These are phyloP conservation scores for Plasmodium vivax DNA, from an alignment of 169 alveolate species.

Conservation along the genomic window DNA sequence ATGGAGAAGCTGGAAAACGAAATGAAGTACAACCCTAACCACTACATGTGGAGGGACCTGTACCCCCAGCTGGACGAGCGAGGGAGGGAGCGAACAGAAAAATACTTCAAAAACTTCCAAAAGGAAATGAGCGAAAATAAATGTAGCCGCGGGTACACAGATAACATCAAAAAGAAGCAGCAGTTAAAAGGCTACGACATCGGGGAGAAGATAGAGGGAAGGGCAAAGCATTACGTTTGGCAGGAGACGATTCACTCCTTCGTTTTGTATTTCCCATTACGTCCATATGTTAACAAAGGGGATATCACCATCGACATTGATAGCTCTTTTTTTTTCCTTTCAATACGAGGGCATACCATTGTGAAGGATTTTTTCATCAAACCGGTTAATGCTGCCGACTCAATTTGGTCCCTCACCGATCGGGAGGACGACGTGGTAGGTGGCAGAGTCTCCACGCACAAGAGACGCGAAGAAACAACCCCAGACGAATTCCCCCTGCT, in stretches of 20 bases:
- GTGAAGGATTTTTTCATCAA: constrained; percentile 61
- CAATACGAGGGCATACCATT: constrained; percentile 29
- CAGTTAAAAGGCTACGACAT: constrained; percentile 70
- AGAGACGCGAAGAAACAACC: background rate
- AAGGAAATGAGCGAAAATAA: constrained; percentile 68
- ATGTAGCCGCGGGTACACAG: constrained; percentile 74
- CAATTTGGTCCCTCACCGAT: constrained; percentile 65
- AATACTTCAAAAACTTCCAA: constrained; percentile 50
- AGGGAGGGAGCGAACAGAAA: constrained; percentile 54
- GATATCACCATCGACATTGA: constrained; percentile 51
- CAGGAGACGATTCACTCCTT: constrained; percentile 34
- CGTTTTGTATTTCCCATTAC: constrained; percentile 53
- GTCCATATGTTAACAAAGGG: constrained; percentile 23
- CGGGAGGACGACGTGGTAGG: background rate
- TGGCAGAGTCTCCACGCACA: background rate
- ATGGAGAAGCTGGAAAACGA: constrained; percentile 67
- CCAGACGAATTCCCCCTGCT: constrained; percentile 21
- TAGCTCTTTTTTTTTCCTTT: constrained; percentile 26
- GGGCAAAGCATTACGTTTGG: constrained; percentile 68
- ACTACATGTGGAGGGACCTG: constrained; percentile 74
- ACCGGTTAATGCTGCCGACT: constrained; percentile 40
- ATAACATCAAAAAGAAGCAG: constrained; percentile 74
- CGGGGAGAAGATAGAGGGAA: constrained; percentile 70
- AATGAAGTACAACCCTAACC: constrained; percentile 75
- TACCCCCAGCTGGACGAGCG: constrained; percentile 67